phyloP scores from a whole-genome alignment of 768 basidiomycete species.

The Termitomyces sp. region DNA sequence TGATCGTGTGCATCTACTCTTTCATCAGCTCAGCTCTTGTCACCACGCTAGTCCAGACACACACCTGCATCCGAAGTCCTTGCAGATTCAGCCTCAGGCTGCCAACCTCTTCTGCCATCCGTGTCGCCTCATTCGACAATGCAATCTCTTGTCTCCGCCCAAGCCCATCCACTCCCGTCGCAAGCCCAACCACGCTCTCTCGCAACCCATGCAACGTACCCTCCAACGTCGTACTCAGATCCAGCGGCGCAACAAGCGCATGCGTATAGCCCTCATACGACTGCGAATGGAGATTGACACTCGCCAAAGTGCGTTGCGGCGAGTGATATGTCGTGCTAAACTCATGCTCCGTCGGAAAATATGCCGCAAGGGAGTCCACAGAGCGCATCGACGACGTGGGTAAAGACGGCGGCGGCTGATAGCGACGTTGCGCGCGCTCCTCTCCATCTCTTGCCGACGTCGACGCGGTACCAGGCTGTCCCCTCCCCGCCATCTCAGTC shows the following conservation, averaged over 20 bases:
- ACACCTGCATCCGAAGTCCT: constrained; percentile 75
- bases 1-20: constrained; percentile 55
- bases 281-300: neutral
- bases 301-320: neutral
- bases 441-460: constrained; percentile 19
- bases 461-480: constrained; percentile 19
- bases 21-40: neutral
- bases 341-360: constrained; percentile 16
- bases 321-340: neutral
- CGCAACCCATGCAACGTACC: constrained; percentile 55
- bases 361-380: constrained; percentile 13
- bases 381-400: neutral
- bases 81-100: constrained; percentile 65
- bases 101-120: constrained; percentile 70
- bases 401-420: neutral
- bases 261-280: constrained; percentile 4
- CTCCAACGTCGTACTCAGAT: constrained; percentile 57
- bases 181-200: constrained; percentile 54
- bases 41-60: constrained; percentile 12
- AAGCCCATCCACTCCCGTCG: constrained; percentile 55
- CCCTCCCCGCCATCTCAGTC: constrained; percentile 18
- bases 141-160: constrained; percentile 61
- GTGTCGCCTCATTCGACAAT: constrained; percentile 63
- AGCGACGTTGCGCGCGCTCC: constrained; percentile 1
- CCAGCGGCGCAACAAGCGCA: constrained; percentile 49